Evolutionary conservation across 2,329 filamentous ascomycete genomes (phyloP), one percentile per base, ranked within the genome.

Genomic region (Penicillium nordicum): DNA sequence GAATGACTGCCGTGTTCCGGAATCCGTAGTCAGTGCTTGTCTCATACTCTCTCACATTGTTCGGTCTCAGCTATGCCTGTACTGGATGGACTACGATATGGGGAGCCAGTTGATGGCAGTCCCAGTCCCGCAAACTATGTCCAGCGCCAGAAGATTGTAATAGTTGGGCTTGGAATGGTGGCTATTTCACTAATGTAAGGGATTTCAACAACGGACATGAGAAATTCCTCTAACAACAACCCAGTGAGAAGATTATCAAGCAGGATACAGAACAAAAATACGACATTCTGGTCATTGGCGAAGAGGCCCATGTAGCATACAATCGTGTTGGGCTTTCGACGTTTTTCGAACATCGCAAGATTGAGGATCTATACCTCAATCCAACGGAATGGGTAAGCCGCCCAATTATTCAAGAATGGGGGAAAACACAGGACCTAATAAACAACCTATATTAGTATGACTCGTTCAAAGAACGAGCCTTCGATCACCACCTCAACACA

Each of bases 91-190:
- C 58, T 67, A 29, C 66, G 63, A 34, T 55, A 61, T 38, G 60
- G 62, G 30, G 63, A 69, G 36, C 57, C 63, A 44, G 61, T 65
- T 47, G 61, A 65, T 52, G 61, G 59, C 58, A 66, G 62, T 7
- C 48, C 49, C 29, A 55, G 42, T 45, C 25, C 46, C 9, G 37
- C 60, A 14, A 29, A 55, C n/a, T 41, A 38, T 55, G 23, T 36
- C 27, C 58, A 60, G 40, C 65, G 70, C 37, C 90, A 89, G 72
- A 86, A 82, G 68, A 76, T 95, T 36, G 90, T 95, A 2, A 86
- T 96, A 37, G 90, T 96, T 38, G 92, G 92, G 10, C 75, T 96
- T 74, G 92, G 92, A 2, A 97, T 97, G 92, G 92, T 96, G 43
- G 90, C 88, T 38, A 88, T 94, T 64, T 87, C 89, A 41, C 93